Conservation (phyloP, 768 basidiomycete genomes). For the Hygrophorus pudorinus region DNA sequence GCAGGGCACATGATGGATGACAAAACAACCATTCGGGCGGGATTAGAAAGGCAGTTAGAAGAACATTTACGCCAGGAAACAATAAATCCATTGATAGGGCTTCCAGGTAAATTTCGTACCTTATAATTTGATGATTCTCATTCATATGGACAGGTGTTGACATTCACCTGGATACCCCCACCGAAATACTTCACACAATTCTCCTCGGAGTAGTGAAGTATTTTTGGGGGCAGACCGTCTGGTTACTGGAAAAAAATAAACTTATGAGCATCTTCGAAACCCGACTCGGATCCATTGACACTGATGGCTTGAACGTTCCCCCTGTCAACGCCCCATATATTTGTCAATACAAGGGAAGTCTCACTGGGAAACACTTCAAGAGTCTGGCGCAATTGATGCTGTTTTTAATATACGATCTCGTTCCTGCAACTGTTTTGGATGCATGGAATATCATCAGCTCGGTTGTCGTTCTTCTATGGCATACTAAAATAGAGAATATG, state of each 20-base stretch:
- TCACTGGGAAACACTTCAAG: slow-evolving; percentile 22
- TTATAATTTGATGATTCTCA: background rate
- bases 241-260: slow-evolving; percentile 17
- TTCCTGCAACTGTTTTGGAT: slow-evolving; percentile 10
- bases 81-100: slow-evolving; percentile 2
- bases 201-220: slow-evolving; percentile 27
- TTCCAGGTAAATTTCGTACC: slow-evolving; percentile 1
- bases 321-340: slow-evolving; percentile 21
- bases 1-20: background rate
- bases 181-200: slow-evolving; percentile 23
- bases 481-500: slow-evolving; percentile 17
- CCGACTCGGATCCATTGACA: slow-evolving; percentile 14
- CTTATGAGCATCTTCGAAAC: slow-evolving; percentile 13
- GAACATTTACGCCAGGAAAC: background rate
- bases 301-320: slow-evolving; percentile 17
- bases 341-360: slow-evolving; percentile 16
- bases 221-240: slow-evolving; percentile 14
- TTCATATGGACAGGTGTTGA: slow-evolving; percentile 12
- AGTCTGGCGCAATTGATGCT: slow-evolving; percentile 20
- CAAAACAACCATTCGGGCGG: background rate
- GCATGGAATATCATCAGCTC: slow-evolving; percentile 16
- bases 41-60: slow-evolving; percentile 2
- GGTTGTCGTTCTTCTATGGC: slow-evolving; percentile 18
- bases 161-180: slow-evolving; percentile 22
- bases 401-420: slow-evolving; percentile 16